phyloP scores from a whole-genome alignment of 306 rosid genomes.

The Prunus armeniaca region DNA sequence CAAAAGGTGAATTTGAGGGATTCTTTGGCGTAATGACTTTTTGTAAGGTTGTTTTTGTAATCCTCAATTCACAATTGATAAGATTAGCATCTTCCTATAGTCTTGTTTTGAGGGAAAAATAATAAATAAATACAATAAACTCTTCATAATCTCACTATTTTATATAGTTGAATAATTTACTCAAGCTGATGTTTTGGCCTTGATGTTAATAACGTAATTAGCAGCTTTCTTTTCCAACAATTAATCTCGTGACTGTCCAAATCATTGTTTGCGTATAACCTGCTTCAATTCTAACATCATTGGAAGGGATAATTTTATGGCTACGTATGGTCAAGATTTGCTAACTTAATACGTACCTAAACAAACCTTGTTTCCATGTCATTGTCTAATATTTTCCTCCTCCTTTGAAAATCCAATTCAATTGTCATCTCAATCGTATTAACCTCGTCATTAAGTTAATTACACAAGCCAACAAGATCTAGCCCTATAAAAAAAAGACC shows the following conservation, averaged over 20 bases:
- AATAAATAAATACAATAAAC: too few relatives aligned
- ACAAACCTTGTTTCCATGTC: constrained; percentile 28
- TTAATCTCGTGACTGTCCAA: background rate
- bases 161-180: background rate
- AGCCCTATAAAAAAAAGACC: too few relatives aligned
- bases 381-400: background rate
- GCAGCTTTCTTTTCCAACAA: background rate
- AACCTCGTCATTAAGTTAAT: background rate
- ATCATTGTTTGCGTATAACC: background rate
- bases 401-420: background rate
- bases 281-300: constrained; percentile 13
- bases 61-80: background rate
- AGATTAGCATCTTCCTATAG: background rate
- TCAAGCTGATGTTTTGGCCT: background rate
- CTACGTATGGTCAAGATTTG: background rate
- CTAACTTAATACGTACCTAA: constrained; percentile 25
- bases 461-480: too few relatives aligned
- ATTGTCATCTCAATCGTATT: background rate
- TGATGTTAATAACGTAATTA: background rate
- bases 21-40: background rate
- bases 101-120: too few relatives aligned
- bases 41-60: background rate
- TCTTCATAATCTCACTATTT: too few relatives aligned
- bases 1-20: background rate
- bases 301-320: background rate